Conservation (phyloP, 2,329 filamentous ascomycete species). For the Ophiostoma novo-ulmi region DNA sequence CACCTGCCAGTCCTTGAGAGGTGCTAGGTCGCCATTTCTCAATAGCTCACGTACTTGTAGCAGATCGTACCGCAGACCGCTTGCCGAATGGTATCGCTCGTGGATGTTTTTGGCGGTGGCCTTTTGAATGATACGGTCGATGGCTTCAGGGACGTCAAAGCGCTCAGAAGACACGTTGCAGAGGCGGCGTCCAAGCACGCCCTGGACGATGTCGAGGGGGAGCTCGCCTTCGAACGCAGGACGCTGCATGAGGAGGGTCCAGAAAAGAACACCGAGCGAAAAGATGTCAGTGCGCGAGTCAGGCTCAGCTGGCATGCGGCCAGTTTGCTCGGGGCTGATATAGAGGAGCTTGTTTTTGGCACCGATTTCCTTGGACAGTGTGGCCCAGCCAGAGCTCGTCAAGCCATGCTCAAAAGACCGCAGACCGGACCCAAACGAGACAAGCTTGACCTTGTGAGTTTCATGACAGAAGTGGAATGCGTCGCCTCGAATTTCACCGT, state of each 20-base stretch:
- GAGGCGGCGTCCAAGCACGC: constrained; percentile 73
- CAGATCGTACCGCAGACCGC: constrained; percentile 78
- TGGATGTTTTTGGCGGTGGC: constrained; percentile 85
- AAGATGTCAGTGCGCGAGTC: constrained; percentile 93
- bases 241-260: constrained; percentile 74
- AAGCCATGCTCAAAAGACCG: constrained; percentile 88
- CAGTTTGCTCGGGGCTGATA: constrained; percentile 92
- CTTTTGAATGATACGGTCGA: constrained; percentile 79
- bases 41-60: constrained; percentile 68
- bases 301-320: constrained; percentile 84
- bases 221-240: constrained; percentile 74
- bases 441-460: constrained; percentile 66
- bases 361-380: constrained; percentile 74
- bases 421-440: constrained; percentile 80
- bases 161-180: constrained; percentile 70
- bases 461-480: constrained; percentile 80
- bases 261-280: constrained; percentile 82
- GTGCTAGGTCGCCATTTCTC: constrained; percentile 65
- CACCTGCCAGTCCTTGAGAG: constrained; percentile 68
- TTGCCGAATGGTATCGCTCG: constrained; percentile 84
- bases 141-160: constrained; percentile 75
- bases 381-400: constrained; percentile 78
- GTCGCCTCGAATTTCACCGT: constrained; percentile 86
- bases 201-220: constrained; percentile 86
- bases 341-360: constrained; percentile 86